Conservation (phyloP, 768 basidiomycete genomes). For the Tricholoma bakamatsutake region DNA sequence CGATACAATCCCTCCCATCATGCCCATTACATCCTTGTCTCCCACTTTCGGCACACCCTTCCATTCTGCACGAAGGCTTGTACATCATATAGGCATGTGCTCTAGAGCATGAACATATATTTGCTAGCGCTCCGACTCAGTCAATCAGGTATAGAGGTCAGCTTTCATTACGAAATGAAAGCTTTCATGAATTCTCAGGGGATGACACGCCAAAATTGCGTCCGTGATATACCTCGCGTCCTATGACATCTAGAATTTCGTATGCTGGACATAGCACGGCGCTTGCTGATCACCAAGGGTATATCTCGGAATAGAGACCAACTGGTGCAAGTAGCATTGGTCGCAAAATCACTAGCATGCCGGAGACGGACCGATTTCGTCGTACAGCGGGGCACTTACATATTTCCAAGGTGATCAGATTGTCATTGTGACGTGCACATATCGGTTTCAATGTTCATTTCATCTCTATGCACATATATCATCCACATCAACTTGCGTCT, state of each 20-base stretch:
- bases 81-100: neutral
- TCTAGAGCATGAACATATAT: neutral
- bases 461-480: no score
- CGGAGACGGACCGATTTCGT: no score
- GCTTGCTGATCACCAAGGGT: no score
- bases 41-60: neutral
- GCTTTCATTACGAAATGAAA: neutral
- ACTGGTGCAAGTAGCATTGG: no score
- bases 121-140: no score
- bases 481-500: no score
- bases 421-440: no score
- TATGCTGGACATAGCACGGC: neutral
- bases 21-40: neutral
- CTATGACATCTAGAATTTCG: neutral
- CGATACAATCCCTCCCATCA: neutral
- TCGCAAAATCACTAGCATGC: no score
- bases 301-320: no score
- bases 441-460: no score
- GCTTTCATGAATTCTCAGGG: neutral
- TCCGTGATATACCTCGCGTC: neutral
- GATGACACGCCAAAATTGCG: neutral
- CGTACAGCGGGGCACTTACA: no score
- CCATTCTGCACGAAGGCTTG: neutral
- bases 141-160: neutral
- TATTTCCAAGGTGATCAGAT: no score